Evolutionary conservation across 1,139 yeast genomes (phyloP), one percentile per base, ranked within the genome.

Genomic region (Pichia sp.): DNA sequence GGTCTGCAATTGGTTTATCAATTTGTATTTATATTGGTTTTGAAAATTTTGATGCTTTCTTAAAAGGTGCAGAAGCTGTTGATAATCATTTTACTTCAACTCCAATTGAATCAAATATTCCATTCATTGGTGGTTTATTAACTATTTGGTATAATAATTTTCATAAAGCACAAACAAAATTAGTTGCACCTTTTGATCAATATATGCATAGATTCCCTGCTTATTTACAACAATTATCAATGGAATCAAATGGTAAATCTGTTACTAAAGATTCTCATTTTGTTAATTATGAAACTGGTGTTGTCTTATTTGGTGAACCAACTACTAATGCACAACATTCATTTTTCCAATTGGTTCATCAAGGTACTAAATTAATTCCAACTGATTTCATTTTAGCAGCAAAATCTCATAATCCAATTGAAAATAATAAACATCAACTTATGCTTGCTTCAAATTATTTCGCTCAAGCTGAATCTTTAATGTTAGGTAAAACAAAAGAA

Each of bases 151-250:
- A 92, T 78, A 90, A 87, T 78, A 92, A 92, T 77, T 92, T 92
- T 78, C 86, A 78, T 64, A 95, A 94, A 55, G 96, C 98, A 47
- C 97, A 92, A 75, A 92, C 98, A 55, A 97, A 92, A 68, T 76
- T 92, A 69, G 96, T 92, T 55, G 96, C 96, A 51, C 98, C 98
- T 56, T 92, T 89, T 64, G 98, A 92, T 70, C 98, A 92, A 74
- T 92, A 92, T 76, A 75, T 92, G 70, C 96, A 90, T 80, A 80
- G 98, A 68, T 92, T 92, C 90, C 97, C 98, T 54, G 98, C 98
- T 49, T 92, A 92, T 73, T 78, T 92, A 69, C 98, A 92, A 75
- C 98, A 92, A 73, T 79, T 92, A 66, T 87, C 96, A 34, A 92
- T 92, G 98, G 98, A 92, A 74, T 89, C 97, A 51, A 92, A 92